A percentile compares a stretch with the other conserved stretches of the same genome.
Conservation (phyloP, 805 yeast species). For the Nakazawaea holstii region DNA sequence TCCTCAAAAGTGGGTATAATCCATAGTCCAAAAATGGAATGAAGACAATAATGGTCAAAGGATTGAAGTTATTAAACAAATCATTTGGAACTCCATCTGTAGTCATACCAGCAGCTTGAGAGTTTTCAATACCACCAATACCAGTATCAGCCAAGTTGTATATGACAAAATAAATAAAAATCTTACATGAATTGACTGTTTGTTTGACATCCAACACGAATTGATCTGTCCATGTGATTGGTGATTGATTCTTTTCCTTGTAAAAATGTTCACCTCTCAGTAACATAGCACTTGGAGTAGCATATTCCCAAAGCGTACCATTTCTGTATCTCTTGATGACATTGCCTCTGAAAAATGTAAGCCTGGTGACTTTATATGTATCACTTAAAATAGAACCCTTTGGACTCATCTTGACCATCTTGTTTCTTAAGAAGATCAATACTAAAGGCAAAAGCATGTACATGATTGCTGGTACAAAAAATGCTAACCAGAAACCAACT, state of each 20-base stretch:
- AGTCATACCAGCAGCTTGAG: slow-evolving; percentile 51
- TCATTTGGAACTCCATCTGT: slow-evolving; percentile 52
- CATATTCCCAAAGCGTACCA: slow-evolving; percentile 43
- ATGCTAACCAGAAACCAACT: slow-evolving; percentile 52
- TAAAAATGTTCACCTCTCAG: slow-evolving; percentile 34
- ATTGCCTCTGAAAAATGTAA: slow-evolving; percentile 35
- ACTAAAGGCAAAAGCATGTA: slow-evolving; percentile 48
- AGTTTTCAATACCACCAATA: slow-evolving; percentile 40
- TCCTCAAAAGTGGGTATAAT: slow-evolving; percentile 43
- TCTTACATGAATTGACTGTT: slow-evolving; percentile 38
- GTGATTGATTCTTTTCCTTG: slow-evolving; percentile 21
- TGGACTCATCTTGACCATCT: slow-evolving; percentile 28
- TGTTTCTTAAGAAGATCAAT: slow-evolving; percentile 29
- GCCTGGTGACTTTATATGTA: slow-evolving; percentile 33
- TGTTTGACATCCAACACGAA: slow-evolving; percentile 41
- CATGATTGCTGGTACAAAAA: slow-evolving; percentile 49
- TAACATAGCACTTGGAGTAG: slow-evolving; percentile 38
- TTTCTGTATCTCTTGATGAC: slow-evolving; percentile 34
- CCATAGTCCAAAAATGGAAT: slow-evolving; percentile 44
- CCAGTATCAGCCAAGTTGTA: slow-evolving; percentile 41
- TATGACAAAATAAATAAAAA: slow-evolving; percentile 36
- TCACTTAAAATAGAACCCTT: slow-evolving; percentile 44
- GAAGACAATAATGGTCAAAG: slow-evolving; percentile 45
- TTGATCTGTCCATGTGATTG: slow-evolving; percentile 35
- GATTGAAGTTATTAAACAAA: slow-evolving; percentile 49